A percentile compares a stretch with the other conserved stretches of the same genome.
These are phyloP conservation scores for Candida sp. DNA, from an alignment of 1,139 yeast species.

Conservation along the genomic window DNA sequence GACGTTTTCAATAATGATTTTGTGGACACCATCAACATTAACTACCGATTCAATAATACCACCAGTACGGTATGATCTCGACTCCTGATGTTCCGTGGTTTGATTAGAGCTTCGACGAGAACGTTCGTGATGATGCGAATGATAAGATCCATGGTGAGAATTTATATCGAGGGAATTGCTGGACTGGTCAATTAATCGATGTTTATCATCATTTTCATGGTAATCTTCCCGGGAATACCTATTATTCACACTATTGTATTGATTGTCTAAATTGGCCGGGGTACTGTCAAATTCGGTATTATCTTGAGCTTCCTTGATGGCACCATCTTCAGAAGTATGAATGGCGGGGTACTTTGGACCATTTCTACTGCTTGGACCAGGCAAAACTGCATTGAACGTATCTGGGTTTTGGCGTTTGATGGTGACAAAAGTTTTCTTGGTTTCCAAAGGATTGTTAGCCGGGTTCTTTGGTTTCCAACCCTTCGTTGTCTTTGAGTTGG, in stretches of 20 bases:
- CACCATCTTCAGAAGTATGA: conserved; percentile 50
- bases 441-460: conserved; percentile 79
- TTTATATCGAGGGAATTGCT: background rate
- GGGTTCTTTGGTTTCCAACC: conserved; percentile 59
- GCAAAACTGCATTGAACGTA: conserved; percentile 20
- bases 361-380: conserved; percentile 15
- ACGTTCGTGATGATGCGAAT: background rate
- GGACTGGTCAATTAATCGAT: background rate
- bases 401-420: conserved; percentile 52
- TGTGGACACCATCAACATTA: conserved; percentile 79
- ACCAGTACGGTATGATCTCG: conserved; percentile 50
- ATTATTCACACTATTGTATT: background rate
- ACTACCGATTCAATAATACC: conserved; percentile 85
- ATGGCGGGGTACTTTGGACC: conserved; percentile 35
- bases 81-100: conserved; percentile 26
- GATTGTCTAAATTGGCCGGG: conserved; percentile 1
- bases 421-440: conserved; percentile 66
- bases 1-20: conserved; percentile 75
- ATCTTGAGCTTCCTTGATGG: conserved; percentile 32
- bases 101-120: background rate
- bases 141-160: background rate
- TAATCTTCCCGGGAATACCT: background rate
- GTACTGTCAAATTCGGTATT: conserved; percentile 2
- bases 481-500: conserved; percentile 6
- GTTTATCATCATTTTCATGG: background rate